Evolutionary conservation across 257 asterid genomes (phyloP).

Genomic region (Marsdenia floribunda): DNA sequence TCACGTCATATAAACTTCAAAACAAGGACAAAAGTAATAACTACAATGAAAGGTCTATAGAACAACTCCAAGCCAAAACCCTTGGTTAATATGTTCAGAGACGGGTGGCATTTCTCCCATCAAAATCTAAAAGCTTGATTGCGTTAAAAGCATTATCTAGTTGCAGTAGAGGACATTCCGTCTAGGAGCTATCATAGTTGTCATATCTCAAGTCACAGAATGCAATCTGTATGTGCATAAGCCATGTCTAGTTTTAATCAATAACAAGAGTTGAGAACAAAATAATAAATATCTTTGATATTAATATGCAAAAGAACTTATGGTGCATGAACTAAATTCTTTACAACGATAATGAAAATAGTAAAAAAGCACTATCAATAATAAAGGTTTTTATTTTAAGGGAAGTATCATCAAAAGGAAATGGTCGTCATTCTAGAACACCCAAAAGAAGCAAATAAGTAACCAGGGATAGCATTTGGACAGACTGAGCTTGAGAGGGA

Average conservation of each 20-base stretch:
- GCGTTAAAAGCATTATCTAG: neutral
- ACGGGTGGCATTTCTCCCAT: neutral
- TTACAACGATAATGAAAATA: neutral
- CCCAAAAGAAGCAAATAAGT: neutral
- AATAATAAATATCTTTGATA: neutral
- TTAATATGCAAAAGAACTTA: neutral
- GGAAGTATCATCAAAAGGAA: neutral
- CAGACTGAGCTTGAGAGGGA: neutral
- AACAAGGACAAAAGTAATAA: neutral
- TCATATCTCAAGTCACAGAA: neutral
- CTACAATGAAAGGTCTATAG: neutral
- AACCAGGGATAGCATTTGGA: neutral
- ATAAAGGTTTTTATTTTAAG: neutral
- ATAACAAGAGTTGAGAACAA: neutral
- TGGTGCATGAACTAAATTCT: neutral
- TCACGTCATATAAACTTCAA: neutral
- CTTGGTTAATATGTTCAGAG: neutral
- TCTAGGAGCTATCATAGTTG: neutral
- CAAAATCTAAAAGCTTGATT: neutral
- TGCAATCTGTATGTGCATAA: neutral
- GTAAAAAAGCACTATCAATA: neutral
- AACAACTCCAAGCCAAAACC: neutral
- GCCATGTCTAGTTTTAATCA: neutral
- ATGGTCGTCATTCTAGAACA: neutral
- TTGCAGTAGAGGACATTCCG: neutral